Conservation (phyloP, 2,329 filamentous ascomycete genomes). For the Penicillium sp. region DNA sequence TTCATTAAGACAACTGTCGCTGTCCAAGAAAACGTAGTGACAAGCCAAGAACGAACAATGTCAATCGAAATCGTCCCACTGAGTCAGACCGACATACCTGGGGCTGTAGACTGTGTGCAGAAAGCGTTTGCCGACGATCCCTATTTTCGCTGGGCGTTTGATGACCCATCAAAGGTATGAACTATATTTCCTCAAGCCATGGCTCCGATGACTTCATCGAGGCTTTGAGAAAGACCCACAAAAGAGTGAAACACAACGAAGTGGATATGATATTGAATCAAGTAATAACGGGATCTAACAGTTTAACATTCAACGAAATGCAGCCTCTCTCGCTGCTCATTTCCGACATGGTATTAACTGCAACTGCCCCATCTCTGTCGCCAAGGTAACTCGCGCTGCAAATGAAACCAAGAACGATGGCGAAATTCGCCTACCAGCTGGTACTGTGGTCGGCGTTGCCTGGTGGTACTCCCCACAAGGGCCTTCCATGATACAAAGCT, state of each 20-base stretch:
- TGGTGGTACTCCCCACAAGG: slow-evolving; percentile 67
- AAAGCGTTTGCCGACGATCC: slow-evolving; percentile 65
- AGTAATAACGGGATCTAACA: slow-evolving; percentile 30
- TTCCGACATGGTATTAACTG: slow-evolving; percentile 66
- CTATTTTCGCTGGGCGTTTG: slow-evolving; percentile 65
- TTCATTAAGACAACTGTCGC: slow-evolving; percentile 13
- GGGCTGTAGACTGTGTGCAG: slow-evolving; percentile 64
- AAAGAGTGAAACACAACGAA: slow-evolving; percentile 3
- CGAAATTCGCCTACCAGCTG: slow-evolving; percentile 12
- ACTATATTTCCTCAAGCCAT: not conserved
- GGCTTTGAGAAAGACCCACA: not conserved
- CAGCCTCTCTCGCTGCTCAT: slow-evolving; percentile 61
- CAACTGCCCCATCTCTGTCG: slow-evolving; percentile 67
- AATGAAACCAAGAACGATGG: slow-evolving; percentile 19
- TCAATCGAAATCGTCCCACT: slow-evolving; percentile 57
- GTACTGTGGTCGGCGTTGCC: slow-evolving; percentile 64
- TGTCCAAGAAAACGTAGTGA: slow-evolving; percentile 18
- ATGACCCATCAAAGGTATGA: slow-evolving; percentile 55
- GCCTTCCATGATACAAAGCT: slow-evolving; percentile 51
- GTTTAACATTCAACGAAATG: slow-evolving; percentile 61
- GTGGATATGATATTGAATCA: slow-evolving; percentile 4
- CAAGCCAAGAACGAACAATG: slow-evolving; percentile 37
- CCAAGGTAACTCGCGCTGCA: slow-evolving; percentile 54
- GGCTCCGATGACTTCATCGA: not conserved
- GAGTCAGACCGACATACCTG: slow-evolving; percentile 59